Evolutionary conservation across 495 filamentous ascomycete species (phyloP), one percentile per base, ranked within the genome.

Genomic region (Acidiella bohemica): DNA sequence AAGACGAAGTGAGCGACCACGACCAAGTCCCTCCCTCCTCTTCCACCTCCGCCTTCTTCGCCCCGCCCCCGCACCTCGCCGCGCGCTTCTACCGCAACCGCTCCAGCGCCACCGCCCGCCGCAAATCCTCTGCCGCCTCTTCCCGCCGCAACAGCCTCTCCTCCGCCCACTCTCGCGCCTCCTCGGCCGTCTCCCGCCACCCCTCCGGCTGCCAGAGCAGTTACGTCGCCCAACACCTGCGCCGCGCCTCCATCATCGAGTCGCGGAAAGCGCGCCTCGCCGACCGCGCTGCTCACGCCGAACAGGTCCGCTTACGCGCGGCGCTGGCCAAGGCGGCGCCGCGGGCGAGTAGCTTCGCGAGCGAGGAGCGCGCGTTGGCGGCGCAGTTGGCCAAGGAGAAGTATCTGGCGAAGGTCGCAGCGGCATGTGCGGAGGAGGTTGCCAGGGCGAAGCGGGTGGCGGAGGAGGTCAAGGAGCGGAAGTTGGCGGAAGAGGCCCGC

Each of bases 381-480:
- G 90, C 92, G 4, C 80, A 92, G 34, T 75, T 92, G 46, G 80
- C 87, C 14, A 75, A 92, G 28, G 84, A 96, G 66, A 81, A 82
- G 51, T 82, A 93, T 35, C 60, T 97, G 17, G 90, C 86, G 0
- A 85, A 93, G 58, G 93, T 96, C 20, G 81, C 87, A 9, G 90
- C 88, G 26, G 77, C 78, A 52, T 96, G 92, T 57, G 88, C 92
- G 37, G 88, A 87, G 55, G 90, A 97, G 60, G 90, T 97, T 33
- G 81, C 81, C 50, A 71, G 87, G 32, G 90, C 92, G 36, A 97
- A 97, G 67, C 80, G 81, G 33, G 72, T 93, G 32, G 90, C 90
- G 2, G 84, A 93, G 63, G 88, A 78, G 42, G 87, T 83, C 63
- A 83, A 87, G 55, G 86, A 88, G 63, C 80, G 81, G 55, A 78